Evolutionary conservation across 2,329 filamentous ascomycete genomes (phyloP), one percentile per base, ranked within the genome.

Genomic region (Lomentospora prolificans): DNA sequence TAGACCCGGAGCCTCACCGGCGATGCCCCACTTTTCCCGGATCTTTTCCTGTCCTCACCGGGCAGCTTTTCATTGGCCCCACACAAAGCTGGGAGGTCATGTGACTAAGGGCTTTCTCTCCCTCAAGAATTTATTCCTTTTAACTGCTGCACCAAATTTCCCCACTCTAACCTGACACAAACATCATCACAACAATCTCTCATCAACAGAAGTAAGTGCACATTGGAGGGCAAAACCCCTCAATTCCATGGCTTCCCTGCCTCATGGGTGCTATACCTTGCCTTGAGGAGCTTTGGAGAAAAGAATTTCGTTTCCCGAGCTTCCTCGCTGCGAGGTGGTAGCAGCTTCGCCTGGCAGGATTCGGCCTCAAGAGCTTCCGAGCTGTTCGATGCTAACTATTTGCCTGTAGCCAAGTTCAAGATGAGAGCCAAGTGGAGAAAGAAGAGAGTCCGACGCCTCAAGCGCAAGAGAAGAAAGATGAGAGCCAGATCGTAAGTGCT

Each of bases 401-500:
- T 55, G 51, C 50, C 51, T 55, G 54, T 60, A 67, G 65, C 61
- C 61, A 64, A 66, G 72, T 76, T 77, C 79, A 84, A 77, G 78
- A 84, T 85, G 82, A 81, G 92, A 94, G 91, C 90, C 74, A 97
- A 97, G 84, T 97, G 94, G 94, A 94, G 92, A 84, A 99, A 99
- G 89, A 99, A 99, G 92, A 85, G 94, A 76, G 91, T 96, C 80
- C 85, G 94, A 72, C 87, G 94, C 78, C 90, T 99, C 77, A 97
- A 97, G 88, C 87, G 91, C 75, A 99, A 99, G 91, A 90, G 94
- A 82, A 95, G 94, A 90, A 99, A 99, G 92, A 96, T 94, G 80
- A 86, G 94, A 76, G 94, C 92, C 70, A 81, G 94, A 81, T 91
- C 86, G 94, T 97, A 83, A 84, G 90, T 79, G 33, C 14, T 17